Evolutionary conservation across 495 filamentous ascomycete genomes (phyloP), one percentile per base, ranked within the genome.

Genomic region (Margaritispora aquatica): DNA sequence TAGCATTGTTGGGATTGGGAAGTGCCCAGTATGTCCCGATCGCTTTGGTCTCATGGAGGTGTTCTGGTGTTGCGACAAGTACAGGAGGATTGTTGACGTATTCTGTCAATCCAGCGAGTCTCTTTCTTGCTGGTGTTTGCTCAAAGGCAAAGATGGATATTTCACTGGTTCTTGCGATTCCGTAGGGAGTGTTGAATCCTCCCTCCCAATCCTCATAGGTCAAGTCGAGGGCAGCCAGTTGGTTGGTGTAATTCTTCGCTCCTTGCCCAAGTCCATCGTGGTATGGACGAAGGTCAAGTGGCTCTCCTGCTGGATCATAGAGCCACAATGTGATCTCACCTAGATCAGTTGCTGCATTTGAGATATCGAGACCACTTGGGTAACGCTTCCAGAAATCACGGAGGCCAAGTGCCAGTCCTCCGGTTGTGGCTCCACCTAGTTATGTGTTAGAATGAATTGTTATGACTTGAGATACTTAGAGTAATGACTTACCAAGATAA

Each of bases 201-300:
- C 65, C 71, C 52, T 80, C 77, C 20, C 70, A 80, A 51, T 81
- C 78, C 44, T 81, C 78, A 55, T 81, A 81, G 0, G 78, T 81
- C n/a, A 80, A 73, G n/a, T 79, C 69, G 17, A 80, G 70, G 0
- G 75, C 78, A 26, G 79, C 75, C 0, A 78, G 54, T 51, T 81
- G 77, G 31, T 79, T 69, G 4, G 66, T 69, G 41, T 79, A 80
- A 0, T 71, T 73, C 44, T 75, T 48, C 2, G 29, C 23, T 0
- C 73, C 74, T n/a, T 44, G 10, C 2, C 38, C 38, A 24, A 81
- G 57, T 11, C 76, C 75, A 54, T 80, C 76, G 26, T 81, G 79
- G 61, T 73, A 81, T 0, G 77, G 74, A 13, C 74, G 64, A 13
- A 75, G 65, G 51, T 81, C 77, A 56, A 81, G 63, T 0, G 77